Conservation (phyloP, 1,284 basidiomycete species). For the Laetiporus sulphureus region DNA sequence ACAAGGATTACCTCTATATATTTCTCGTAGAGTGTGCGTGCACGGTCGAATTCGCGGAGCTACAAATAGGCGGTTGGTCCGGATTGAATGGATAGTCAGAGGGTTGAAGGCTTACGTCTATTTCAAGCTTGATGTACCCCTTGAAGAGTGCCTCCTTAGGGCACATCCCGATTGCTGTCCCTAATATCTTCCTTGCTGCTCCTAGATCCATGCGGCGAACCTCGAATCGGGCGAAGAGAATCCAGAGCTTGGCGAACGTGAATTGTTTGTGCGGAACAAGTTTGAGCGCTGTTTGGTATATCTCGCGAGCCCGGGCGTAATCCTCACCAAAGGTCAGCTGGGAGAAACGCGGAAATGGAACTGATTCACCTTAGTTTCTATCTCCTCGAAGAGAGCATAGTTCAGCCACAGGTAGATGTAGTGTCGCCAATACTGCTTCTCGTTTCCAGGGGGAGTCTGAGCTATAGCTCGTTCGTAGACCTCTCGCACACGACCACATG, state of each 20-base stretch:
- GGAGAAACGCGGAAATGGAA: background rate
- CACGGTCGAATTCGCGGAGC: slow-evolving; percentile 94
- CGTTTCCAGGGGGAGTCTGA: slow-evolving; percentile 85
- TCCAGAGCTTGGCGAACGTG: slow-evolving; percentile 96
- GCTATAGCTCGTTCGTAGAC: slow-evolving; percentile 97
- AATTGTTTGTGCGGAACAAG: slow-evolving; percentile 95
- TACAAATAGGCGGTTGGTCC: slow-evolving; percentile 18
- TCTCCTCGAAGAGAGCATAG: slow-evolving; percentile 97
- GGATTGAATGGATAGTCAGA: slow-evolving; percentile 3
- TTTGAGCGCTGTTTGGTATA: slow-evolving; percentile 74
- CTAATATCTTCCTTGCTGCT: slow-evolving; percentile 87
- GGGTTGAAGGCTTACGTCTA: slow-evolving; percentile 50
- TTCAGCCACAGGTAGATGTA: slow-evolving; percentile 98
- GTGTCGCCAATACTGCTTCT: slow-evolving; percentile 90
- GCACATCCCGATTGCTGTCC: slow-evolving; percentile 90
- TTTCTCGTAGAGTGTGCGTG: slow-evolving; percentile 89
- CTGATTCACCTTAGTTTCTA: slow-evolving; percentile 73
- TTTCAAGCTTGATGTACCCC: slow-evolving; percentile 90
- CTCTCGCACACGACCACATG: slow-evolving; percentile 73
- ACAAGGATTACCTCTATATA: slow-evolving; percentile 69
- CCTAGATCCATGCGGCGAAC: slow-evolving; percentile 80
- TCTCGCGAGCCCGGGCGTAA: slow-evolving; percentile 77
- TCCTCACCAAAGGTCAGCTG: slow-evolving; percentile 43
- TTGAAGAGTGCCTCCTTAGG: slow-evolving; percentile 94
- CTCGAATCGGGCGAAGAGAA: slow-evolving; percentile 90